A percentile compares a stretch with the other conserved stretches of the same genome.
These are phyloP conservation scores for Clarireedia paspali DNA, from an alignment of 2,329 filamentous ascomycete species.

Conservation along the genomic window DNA sequence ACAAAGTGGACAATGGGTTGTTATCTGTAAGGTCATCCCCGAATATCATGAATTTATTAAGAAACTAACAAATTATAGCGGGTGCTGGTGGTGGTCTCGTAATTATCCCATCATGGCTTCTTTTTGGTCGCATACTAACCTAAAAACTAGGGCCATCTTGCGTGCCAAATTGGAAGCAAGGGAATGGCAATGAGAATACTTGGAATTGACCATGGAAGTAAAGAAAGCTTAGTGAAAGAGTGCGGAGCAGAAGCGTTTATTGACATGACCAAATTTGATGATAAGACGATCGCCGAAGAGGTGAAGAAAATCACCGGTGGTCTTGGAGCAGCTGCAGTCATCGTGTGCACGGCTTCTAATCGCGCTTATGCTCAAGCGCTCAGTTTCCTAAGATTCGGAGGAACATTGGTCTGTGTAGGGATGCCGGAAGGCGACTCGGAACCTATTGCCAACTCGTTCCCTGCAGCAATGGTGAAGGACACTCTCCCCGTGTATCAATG, in stretches of 20 bases:
- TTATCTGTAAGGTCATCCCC: constrained; percentile 22
- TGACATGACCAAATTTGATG: constrained; percentile 46
- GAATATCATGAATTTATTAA: constrained; percentile 8
- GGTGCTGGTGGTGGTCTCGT: constrained; percentile 54
- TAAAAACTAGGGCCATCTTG: constrained; percentile 44
- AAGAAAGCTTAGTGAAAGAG: constrained; percentile 47
- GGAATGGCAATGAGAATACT: constrained; percentile 58
- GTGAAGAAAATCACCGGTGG: constrained; percentile 50
- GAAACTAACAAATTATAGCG: constrained; percentile 26
- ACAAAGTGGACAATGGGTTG: constrained; percentile 31
- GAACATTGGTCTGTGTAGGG: constrained; percentile 44
- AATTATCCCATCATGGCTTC: background rate
- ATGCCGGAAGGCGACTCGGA: constrained; percentile 39
- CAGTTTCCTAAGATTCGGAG: constrained; percentile 39
- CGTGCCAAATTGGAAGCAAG: constrained; percentile 49
- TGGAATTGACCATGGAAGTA: constrained; percentile 56
- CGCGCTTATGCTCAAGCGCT: constrained; percentile 42
- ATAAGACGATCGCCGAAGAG: constrained; percentile 43
- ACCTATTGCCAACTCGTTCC: constrained; percentile 38
- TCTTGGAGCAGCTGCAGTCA: constrained; percentile 49
- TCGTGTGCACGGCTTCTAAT: constrained; percentile 47
- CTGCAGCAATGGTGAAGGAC: constrained; percentile 28
- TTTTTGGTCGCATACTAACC: background rate
- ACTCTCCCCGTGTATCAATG: background rate
- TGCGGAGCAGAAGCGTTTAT: constrained; percentile 62